Evolutionary conservation across 2,329 filamentous ascomycete genomes (phyloP).

Genomic region (Rutstroemia sp.): DNA sequence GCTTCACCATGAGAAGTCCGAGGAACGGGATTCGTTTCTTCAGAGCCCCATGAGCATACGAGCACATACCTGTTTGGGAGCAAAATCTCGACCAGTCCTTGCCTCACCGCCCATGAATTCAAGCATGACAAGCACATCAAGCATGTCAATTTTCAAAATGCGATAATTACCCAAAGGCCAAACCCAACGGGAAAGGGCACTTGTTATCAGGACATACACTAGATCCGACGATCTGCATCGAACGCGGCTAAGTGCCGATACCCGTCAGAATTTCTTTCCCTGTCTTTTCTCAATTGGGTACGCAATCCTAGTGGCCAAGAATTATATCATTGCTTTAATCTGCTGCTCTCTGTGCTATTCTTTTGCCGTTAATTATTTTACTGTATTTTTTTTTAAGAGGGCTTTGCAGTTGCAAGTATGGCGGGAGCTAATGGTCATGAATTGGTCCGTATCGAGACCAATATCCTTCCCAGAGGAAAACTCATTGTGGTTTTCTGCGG

Average conservation of each 20-base stretch:
- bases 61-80: no score
- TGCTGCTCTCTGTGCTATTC: not conserved
- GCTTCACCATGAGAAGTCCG: not conserved
- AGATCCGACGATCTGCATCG: not conserved
- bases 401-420: conserved; percentile 11
- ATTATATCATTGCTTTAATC: not conserved
- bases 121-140: not conserved
- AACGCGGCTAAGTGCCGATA: conserved; percentile 1
- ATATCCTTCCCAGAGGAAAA: conserved; percentile 45
- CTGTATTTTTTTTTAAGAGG: not conserved
- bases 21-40: not conserved
- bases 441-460: conserved; percentile 41
- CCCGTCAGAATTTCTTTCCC: not conserved
- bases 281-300: not conserved
- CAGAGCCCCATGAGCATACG: not conserved
- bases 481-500: conserved; percentile 43
- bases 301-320: not conserved
- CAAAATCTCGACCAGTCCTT: not conserved
- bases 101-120: not conserved
- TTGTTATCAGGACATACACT: not conserved
- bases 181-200: not conserved
- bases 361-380: not conserved
- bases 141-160: not conserved
- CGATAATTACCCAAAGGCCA: not conserved
- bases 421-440: conserved; percentile 14